Evolutionary conservation across 2,329 filamentous ascomycete species (phyloP).

Genomic region (Neopestalotiopsis sp.): DNA sequence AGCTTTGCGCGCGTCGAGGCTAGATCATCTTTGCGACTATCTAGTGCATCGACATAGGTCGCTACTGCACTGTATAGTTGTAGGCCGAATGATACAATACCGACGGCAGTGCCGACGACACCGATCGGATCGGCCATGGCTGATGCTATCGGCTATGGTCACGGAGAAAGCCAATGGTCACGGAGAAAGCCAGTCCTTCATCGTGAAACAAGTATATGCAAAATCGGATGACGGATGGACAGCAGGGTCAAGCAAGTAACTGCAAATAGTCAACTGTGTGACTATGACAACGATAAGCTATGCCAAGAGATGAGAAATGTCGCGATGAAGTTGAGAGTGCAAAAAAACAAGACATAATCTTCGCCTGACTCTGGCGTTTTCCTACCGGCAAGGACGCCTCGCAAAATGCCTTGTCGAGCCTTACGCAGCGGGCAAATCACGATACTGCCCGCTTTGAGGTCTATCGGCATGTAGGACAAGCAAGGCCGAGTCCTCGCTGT

Average conservation of each 20-base stretch:
- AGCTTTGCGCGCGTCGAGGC: not conserved
- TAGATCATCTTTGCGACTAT: conserved; percentile 1
- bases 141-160: not conserved
- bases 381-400: not conserved
- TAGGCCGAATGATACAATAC: conserved; percentile 12
- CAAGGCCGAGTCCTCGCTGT: not conserved
- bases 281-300: not conserved
- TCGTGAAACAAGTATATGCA: not conserved
- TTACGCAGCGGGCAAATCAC: not conserved
- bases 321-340: not conserved
- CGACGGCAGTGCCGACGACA: not conserved
- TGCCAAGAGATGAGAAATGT: not conserved
- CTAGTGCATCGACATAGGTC: conserved; percentile 1
- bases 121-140: not conserved
- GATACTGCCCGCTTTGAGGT: not conserved
- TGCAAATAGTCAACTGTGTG: not conserved
- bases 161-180: too few relatives aligned
- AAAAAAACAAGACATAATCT: not conserved
- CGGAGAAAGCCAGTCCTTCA: not conserved
- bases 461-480: not conserved
- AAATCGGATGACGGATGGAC: not conserved
- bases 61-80: conserved; percentile 5
- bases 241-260: not conserved
- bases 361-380: not conserved
- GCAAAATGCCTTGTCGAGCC: not conserved